Evolutionary conservation across 2,329 filamentous ascomycete genomes (phyloP).

Genomic region (Cercospora janseana): DNA sequence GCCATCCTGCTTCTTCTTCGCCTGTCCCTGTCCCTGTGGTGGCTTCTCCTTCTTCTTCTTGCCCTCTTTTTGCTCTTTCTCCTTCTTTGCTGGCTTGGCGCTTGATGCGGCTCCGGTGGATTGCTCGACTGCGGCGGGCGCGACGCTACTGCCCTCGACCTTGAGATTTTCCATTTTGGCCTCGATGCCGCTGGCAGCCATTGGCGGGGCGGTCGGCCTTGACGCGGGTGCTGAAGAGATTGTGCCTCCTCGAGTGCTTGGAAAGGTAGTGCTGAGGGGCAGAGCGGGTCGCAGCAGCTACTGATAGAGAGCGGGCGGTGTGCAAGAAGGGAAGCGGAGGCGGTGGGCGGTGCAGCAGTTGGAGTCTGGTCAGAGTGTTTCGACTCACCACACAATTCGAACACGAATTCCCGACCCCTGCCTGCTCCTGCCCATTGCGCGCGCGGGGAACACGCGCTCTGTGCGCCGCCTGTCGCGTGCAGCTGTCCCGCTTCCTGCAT

Average conservation of each 20-base stretch:
- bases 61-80: conserved; percentile 37
- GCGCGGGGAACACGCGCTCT: neutral
- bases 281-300: too few species aligned
- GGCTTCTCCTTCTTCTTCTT: conserved; percentile 35
- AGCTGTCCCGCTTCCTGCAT: too few species aligned
- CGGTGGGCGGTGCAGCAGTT: conserved; percentile 1
- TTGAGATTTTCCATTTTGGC: conserved; percentile 33
- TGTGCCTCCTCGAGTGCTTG: conserved; percentile 6
- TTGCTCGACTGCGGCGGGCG: conserved; percentile 13
- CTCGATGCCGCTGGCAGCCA: conserved; percentile 30
- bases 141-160: conserved; percentile 21
- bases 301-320: too few species aligned
- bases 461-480: conserved; percentile 3
- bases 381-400: conserved; percentile 7
- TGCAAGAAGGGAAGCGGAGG: neutral
- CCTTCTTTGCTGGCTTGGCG: conserved; percentile 36
- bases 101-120: conserved; percentile 24
- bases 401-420: conserved; percentile 3
- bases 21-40: conserved; percentile 27
- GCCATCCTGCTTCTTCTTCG: conserved; percentile 53
- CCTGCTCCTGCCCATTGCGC: neutral
- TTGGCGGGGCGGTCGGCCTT: conserved; percentile 7
- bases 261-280: too few species aligned
- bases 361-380: neutral
- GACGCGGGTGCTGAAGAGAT: neutral